These are phyloP conservation scores for Hymenoscyphus scutula DNA, from an alignment of 2,329 filamentous ascomycete genomes.

Conservation along the genomic window DNA sequence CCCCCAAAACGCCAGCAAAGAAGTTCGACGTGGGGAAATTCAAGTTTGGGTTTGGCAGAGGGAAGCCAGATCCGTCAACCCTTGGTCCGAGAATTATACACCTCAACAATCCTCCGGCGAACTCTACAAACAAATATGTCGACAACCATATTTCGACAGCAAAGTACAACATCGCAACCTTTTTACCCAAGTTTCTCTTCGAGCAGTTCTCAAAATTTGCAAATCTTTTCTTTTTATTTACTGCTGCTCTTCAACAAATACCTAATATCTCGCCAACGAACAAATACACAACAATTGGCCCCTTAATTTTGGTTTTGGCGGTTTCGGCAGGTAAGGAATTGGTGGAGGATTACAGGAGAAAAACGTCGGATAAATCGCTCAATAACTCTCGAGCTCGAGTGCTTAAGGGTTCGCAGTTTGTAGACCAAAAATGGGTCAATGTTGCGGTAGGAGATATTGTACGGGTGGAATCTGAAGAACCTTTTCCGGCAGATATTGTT, in stretches of 20 bases:
- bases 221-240: conserved; percentile 99
- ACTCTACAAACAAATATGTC: conserved; percentile 83
- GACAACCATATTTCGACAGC: conserved; percentile 97
- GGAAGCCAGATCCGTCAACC: conserved; percentile 84
- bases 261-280: conserved; percentile 94
- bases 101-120: conserved; percentile 94
- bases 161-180: conserved; percentile 93
- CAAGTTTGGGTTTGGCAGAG: conserved; percentile 86
- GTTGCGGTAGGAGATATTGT: conserved; percentile 90
- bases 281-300: conserved; percentile 91
- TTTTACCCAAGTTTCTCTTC: conserved; percentile 93
- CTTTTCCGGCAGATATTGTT: conserved; percentile 92
- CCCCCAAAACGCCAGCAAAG: conserved; percentile 45
- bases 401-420: conserved; percentile 77
- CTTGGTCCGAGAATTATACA: conserved; percentile 90
- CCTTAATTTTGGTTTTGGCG: conserved; percentile 82
- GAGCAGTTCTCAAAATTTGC: conserved; percentile 99
- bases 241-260: conserved; percentile 90
- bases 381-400: conserved; percentile 86
- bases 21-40: conserved; percentile 72
- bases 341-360: conserved; percentile 89
- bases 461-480: conserved; percentile 88
- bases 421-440: conserved; percentile 90
- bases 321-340: conserved; percentile 96
- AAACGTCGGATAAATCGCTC: conserved; percentile 78